A percentile compares a stretch with the other conserved stretches of the same genome.
Evolutionary conservation across 352 stramenopile species (phyloP).

Genomic region (Globisporangium nodosum): DNA sequence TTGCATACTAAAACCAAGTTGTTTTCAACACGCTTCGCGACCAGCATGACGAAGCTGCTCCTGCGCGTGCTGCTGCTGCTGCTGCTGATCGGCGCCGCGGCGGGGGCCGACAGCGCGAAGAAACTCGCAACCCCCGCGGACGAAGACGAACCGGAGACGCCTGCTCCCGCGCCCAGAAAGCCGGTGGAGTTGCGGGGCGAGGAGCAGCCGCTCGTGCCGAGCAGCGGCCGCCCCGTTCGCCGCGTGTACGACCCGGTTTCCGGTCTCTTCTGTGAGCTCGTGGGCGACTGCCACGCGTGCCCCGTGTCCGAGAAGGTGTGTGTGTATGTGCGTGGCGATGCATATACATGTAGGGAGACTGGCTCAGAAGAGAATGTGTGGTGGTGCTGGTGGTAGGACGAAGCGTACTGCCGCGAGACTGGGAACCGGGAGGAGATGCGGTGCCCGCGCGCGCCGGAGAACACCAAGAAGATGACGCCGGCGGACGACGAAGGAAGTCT

Average conservation of each 20-base stretch:
- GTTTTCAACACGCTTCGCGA: too few species aligned
- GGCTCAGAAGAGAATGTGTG: not conserved
- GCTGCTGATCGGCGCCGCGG: slow-evolving; percentile 10
- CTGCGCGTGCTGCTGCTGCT: not conserved
- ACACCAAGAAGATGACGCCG: slow-evolving; percentile 6
- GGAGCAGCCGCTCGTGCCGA: slow-evolving; percentile 19
- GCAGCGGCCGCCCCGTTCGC: slow-evolving; percentile 22
- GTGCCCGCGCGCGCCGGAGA: slow-evolving; percentile 25
- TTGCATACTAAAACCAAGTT: too few species aligned
- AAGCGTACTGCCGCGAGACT: slow-evolving; percentile 60
- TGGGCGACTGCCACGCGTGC: slow-evolving; percentile 53
- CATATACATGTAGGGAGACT: not conserved
- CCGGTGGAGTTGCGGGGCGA: not conserved
- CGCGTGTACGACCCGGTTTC: slow-evolving; percentile 61
- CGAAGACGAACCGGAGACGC: too few species aligned
- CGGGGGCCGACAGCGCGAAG: slow-evolving; percentile 8
- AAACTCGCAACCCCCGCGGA: not conserved
- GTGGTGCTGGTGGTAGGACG: slow-evolving; percentile 19
- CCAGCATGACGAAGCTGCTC: not conserved
- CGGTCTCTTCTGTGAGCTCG: slow-evolving; percentile 47
- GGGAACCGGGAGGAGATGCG: slow-evolving; percentile 64
- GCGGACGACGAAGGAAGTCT: not conserved
- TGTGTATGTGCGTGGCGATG: not conserved
- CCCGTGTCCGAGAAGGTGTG: slow-evolving; percentile 36
- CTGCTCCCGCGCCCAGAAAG: too few species aligned